phyloP scores from a whole-genome alignment of 345 rosid species.

The Physaria fendleri region DNA sequence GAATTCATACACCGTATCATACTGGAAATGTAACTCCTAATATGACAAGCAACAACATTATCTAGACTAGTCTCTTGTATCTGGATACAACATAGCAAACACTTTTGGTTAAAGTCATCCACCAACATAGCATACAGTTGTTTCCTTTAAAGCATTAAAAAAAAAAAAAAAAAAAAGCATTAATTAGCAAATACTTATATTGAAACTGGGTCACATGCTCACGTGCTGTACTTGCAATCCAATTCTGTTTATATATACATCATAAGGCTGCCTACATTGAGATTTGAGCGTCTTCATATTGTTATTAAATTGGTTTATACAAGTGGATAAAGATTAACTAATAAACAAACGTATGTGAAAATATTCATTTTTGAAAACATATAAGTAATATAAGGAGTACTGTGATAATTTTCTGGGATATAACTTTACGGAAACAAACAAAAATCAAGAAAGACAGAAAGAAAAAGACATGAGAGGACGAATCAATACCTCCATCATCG shows the following conservation, averaged over 20 bases:
- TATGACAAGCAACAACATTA: background rate
- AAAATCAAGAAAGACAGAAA: background rate
- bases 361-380: too few relatives aligned
- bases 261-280: too few relatives aligned
- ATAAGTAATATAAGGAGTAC: too few relatives aligned
- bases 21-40: background rate
- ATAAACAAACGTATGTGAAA: too few relatives aligned
- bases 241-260: too few relatives aligned
- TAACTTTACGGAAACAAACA: background rate
- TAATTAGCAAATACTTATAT: background rate
- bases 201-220: background rate
- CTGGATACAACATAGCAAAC: slow-evolving; percentile 41
- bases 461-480: slow-evolving; percentile 20
- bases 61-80: background rate
- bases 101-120: slow-evolving; percentile 76
- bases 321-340: too few relatives aligned
- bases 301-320: too few relatives aligned
- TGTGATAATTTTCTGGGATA: background rate
- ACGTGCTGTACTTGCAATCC: background rate
- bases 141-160: too few relatives aligned
- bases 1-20: background rate
- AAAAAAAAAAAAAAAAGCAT: background rate
- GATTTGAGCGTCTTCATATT: too few relatives aligned
- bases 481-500: slow-evolving; percentile 5
- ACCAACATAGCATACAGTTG: slow-evolving; percentile 87